phyloP scores from a whole-genome alignment of 495 filamentous ascomycete species.

The Podospora comata region DNA sequence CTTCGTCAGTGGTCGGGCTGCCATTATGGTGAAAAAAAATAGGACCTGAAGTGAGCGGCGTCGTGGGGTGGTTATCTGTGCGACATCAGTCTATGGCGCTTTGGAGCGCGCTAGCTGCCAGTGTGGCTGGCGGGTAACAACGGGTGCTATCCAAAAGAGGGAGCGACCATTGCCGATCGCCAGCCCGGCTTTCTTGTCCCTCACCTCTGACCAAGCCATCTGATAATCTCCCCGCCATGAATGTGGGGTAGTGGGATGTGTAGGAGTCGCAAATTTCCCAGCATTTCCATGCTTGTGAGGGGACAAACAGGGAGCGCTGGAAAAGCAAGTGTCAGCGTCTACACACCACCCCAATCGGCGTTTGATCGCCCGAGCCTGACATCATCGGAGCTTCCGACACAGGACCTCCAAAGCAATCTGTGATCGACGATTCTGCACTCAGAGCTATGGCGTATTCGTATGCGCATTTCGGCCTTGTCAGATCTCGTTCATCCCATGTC shows the following conservation, averaged over 20 bases:
- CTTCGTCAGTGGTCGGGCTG: background rate
- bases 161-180: background rate
- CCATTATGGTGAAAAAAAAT: background rate
- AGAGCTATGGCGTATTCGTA: slow-evolving; percentile 7
- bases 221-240: slow-evolving; percentile 10
- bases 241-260: background rate
- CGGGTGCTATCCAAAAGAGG: slow-evolving; percentile 12
- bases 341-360: slow-evolving; percentile 5
- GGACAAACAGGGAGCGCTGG: background rate
- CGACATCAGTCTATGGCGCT: slow-evolving; percentile 2
- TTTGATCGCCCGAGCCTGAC: slow-evolving; percentile 21
- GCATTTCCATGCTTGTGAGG: slow-evolving; percentile 3
- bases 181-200: background rate
- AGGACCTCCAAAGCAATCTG: slow-evolving; percentile 8
- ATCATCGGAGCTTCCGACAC: slow-evolving; percentile 9
- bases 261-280: background rate
- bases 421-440: slow-evolving; percentile 16
- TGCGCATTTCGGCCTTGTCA: slow-evolving; percentile 24
- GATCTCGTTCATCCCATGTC: slow-evolving; percentile 44
- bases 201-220: background rate
- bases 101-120: background rate
- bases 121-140: slow-evolving; percentile 14
- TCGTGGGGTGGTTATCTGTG: slow-evolving; percentile 7
- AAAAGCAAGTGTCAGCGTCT: background rate
- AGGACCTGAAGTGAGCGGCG: background rate